These are phyloP conservation scores for Syzygium aromaticum DNA, from an alignment of 345 rosid genomes.

Conservation along the genomic window DNA sequence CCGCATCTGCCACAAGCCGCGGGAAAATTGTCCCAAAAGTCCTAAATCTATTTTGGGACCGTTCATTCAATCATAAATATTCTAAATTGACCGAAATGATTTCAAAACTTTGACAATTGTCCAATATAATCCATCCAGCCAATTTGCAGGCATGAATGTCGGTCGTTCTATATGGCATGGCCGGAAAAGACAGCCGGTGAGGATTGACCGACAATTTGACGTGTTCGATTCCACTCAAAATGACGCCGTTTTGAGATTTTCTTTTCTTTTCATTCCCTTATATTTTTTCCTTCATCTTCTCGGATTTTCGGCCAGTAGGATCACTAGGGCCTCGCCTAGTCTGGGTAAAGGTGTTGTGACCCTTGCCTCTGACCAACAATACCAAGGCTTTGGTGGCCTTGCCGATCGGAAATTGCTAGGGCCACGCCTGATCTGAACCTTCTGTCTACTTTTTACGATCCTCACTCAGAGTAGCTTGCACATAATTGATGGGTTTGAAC, in stretches of 20 bases:
- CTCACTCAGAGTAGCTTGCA: background rate
- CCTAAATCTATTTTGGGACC: background rate
- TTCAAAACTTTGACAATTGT: background rate
- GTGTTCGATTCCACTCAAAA: background rate
- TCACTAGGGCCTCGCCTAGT: rapidly evolving
- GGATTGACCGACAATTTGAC: rapidly evolving
- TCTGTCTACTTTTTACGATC: background rate
- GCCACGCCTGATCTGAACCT: background rate
- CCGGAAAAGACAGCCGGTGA: too few relatives aligned
- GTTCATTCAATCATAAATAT: background rate
- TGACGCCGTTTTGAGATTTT: rapidly evolving
- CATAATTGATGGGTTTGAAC: background rate
- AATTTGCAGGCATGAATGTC: too few relatives aligned
- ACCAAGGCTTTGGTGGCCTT: too few relatives aligned
- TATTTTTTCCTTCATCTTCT: rapidly evolving
- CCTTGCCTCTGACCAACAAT: too few relatives aligned
- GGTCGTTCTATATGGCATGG: rapidly evolving
- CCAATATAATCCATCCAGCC: too few relatives aligned
- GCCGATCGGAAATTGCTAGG: too few relatives aligned
- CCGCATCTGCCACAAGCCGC: background rate
- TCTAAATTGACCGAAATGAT: background rate
- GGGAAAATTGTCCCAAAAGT: background rate
- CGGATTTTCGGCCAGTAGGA: rapidly evolving
- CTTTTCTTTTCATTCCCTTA: background rate
- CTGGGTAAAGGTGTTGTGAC: too few relatives aligned